Conservation (phyloP, 2,329 filamentous ascomycete genomes). For the Hypoxylon sp. region DNA sequence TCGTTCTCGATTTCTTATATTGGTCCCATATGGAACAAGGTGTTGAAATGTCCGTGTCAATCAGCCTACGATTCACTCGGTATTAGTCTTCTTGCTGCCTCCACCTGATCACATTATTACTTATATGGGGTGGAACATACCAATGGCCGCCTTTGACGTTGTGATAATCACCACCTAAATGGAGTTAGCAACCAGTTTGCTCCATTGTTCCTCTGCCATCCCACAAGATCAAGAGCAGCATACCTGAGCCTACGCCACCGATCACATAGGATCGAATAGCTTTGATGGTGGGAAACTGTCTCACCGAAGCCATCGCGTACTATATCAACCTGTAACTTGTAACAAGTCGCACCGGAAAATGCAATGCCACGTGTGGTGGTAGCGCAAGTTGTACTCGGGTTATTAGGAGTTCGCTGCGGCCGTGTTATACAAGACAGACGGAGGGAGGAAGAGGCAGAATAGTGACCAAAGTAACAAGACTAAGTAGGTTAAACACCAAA, state of each 20-base stretch:
- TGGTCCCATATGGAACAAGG: conserved; percentile 90
- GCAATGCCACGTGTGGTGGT: conserved; percentile 2
- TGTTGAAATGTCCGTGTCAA: conserved; percentile 91
- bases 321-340: background rate
- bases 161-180: conserved; percentile 82
- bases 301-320: conserved; percentile 57
- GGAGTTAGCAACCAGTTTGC: conserved; percentile 35
- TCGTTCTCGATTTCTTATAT: conserved; percentile 86
- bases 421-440: no score
- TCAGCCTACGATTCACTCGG: conserved; percentile 68
- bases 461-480: background rate
- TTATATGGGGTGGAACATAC: conserved; percentile 51
- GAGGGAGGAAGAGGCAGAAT: conserved; percentile 1
- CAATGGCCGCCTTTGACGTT: conserved; percentile 82
- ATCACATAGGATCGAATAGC: conserved; percentile 77
- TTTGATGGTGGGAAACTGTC: conserved; percentile 77
- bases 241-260: conserved; percentile 64
- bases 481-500: no score
- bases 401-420: background rate
- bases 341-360: background rate
- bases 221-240: conserved; percentile 43
- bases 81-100: conserved; percentile 1
- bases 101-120: background rate
- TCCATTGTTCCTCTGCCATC: conserved; percentile 9
- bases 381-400: background rate